These are phyloP conservation scores for Mycosphaerella arachidis DNA, from an alignment of 2,329 filamentous ascomycete genomes.

Conservation along the genomic window DNA sequence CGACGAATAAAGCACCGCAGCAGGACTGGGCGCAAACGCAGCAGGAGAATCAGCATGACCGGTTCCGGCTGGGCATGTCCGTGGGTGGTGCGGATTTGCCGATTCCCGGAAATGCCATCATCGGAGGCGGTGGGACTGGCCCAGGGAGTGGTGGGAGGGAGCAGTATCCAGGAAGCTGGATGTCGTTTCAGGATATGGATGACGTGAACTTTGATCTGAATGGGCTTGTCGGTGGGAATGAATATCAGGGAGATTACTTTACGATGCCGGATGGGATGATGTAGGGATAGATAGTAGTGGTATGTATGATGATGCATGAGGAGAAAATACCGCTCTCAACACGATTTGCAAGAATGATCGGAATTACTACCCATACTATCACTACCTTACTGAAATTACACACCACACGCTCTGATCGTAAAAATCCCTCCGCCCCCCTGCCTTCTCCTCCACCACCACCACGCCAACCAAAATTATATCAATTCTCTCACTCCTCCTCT, in stretches of 20 bases:
- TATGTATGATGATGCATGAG: no score
- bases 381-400: neutral
- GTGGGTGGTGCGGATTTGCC: neutral
- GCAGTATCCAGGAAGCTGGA: constrained; percentile 3
- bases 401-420: neutral
- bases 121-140: constrained; percentile 13
- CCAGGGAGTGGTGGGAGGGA: constrained; percentile 9
- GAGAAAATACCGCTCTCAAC: no score
- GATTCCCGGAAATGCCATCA: constrained; percentile 13
- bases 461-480: neutral
- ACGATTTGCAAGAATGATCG: neutral
- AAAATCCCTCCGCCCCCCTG: neutral
- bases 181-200: constrained; percentile 15
- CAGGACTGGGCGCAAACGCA: neutral
- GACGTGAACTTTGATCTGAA: constrained; percentile 14
- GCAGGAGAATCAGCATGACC: constrained; percentile 3
- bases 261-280: neutral
- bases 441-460: neutral
- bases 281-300: neutral
- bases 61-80: neutral
- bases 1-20: neutral
- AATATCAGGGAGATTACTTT: neutral
- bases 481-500: neutral
- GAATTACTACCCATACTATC: neutral
- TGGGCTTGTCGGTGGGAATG: neutral